Evolutionary conservation across 495 filamentous ascomycete species (phyloP).

Genomic region (Bathelium albidoporum): DNA sequence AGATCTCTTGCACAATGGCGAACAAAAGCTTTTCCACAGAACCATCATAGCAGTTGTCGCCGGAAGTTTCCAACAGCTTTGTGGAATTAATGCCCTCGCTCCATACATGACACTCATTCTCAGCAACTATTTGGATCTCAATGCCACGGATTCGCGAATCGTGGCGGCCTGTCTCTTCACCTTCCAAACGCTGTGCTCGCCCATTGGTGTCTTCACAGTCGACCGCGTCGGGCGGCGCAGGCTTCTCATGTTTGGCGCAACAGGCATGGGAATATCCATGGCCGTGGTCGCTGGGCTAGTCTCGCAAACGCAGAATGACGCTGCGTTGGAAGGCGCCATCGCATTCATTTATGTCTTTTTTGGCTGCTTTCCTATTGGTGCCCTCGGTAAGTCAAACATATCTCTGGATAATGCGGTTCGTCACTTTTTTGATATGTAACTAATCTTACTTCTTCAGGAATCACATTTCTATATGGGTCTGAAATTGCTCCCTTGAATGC

Average conservation of each 20-base stretch:
- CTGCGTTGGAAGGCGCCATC: background rate
- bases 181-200: conserved; percentile 23
- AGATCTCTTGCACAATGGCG: conserved; percentile 19
- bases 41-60: conserved; percentile 19
- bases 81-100: conserved; percentile 15
- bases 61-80: conserved; percentile 20
- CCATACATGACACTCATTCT: conserved; percentile 26
- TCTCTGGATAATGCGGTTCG: background rate
- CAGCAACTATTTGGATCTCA: conserved; percentile 21
- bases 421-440: background rate
- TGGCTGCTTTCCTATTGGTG: conserved; percentile 24
- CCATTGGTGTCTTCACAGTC: conserved; percentile 22
- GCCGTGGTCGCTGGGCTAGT: conserved; percentile 30
- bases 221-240: conserved; percentile 27
- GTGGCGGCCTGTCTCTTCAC: conserved; percentile 21
- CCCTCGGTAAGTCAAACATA: conserved; percentile 8
- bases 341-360: conserved; percentile 28
- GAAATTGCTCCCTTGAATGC: conserved; percentile 58
- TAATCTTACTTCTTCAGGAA: conserved; percentile 17
- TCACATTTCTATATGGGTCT: conserved; percentile 46
- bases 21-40: conserved; percentile 22
- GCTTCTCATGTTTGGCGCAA: conserved; percentile 32
- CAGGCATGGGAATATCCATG: conserved; percentile 36
- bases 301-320: conserved; percentile 7
- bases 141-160: conserved; percentile 14